Base-by-base conservation (phyloP, 1,284 basidiomycete genomes). In the Ustilago cynodontis region DNA sequence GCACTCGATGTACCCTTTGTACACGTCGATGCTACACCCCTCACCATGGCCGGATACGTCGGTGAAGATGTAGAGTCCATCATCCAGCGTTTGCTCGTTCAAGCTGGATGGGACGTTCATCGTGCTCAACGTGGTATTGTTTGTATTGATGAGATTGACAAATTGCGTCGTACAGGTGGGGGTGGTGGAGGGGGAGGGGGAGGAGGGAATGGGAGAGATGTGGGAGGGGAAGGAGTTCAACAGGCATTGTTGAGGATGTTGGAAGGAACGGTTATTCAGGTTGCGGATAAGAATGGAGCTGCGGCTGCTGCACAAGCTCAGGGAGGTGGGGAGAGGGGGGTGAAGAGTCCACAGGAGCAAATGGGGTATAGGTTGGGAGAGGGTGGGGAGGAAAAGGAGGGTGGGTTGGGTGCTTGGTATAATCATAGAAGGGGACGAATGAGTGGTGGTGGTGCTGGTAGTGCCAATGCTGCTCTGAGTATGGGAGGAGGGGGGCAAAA, bases 91-190 rank as follows among this genome's bases (percentile, higher is more conserved):
- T 50, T 81, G 41, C 54, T 81, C 2, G 70, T 71, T 2, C 71
- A 69, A 10, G 63, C 77, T 8, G 71, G 58, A 0, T 72, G 80
- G 66, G 76, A 81, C 53, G 59, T 78, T 1, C 59, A 43, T 16
- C 45, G 59, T 0, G 79, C 79, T 0, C 68, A 81, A 54, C 13
- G 66, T 2, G 79, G 81, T 3, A 98, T 98, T 66, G 92, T 98
- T 22, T 96, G 95, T 85, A 95, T 98, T 58, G 96, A 98, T 82
- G 96, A 98, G 87, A 89, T 95, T 1, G 95, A 98, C 87, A 98
- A 98, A 87, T 91, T 98, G 60, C 43, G 93, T 93, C 50, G 45
- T 18, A 62, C 51, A 22, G 57, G 50, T 26, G 65, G 35, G 0
- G 49, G 91, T 65, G 85, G 86, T 16, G 62, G 26, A 0, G 57